Percentiles rank a stretch among this genome's conserved stretches.
Evolutionary conservation across 306 rosid genomes (phyloP).

Genomic region (Delonix regia): DNA sequence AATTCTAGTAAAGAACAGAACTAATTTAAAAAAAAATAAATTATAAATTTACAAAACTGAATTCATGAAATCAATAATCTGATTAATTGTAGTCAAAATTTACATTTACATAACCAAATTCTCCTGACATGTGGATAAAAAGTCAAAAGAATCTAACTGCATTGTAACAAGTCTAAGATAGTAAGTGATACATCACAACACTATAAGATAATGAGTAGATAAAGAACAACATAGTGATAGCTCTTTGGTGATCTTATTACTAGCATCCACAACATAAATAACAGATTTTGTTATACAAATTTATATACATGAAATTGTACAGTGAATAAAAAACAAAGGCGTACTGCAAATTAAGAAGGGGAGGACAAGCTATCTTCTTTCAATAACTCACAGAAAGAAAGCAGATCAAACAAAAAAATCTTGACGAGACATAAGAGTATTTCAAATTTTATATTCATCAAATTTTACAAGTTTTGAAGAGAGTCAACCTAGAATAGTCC

Average conservation of each 20-base stretch:
- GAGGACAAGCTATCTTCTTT: neutral
- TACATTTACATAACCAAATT: neutral
- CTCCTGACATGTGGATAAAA: neutral
- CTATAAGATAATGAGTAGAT: neutral
- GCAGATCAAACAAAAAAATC: neutral
- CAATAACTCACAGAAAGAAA: neutral
- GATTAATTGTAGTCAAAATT: neutral
- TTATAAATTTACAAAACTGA: neutral
- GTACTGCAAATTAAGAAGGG: neutral
- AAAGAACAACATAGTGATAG: neutral
- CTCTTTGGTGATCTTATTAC: neutral
- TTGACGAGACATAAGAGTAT: neutral
- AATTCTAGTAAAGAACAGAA: neutral
- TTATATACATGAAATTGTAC: neutral
- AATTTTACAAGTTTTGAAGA: conserved; percentile 2
- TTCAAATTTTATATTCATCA: neutral
- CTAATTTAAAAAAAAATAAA: neutral
- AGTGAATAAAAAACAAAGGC: neutral
- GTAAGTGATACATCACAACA: neutral
- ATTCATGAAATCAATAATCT: neutral
- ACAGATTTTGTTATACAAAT: neutral
- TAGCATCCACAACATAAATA: neutral
- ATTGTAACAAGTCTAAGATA: neutral
- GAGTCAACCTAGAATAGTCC: neutral
- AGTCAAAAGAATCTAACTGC: neutral